Conservation (phyloP, 2,329 filamentous ascomycete species). For the Phyllosticta citriasiana region DNA sequence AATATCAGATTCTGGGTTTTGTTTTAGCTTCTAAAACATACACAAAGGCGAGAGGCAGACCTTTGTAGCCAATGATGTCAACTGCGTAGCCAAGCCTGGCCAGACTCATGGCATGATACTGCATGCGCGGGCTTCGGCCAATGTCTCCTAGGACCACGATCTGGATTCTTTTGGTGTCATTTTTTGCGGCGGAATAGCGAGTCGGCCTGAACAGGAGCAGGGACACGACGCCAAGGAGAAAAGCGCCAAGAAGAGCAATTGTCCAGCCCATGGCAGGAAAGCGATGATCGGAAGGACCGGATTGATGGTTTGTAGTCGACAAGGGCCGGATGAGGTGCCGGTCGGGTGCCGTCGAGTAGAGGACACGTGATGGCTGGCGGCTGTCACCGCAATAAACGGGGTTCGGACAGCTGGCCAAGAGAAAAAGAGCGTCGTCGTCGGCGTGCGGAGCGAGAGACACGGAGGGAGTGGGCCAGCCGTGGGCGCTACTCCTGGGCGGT, state of each 20-base stretch:
- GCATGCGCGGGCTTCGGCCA: constrained; percentile 92
- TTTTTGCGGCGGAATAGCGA: background rate
- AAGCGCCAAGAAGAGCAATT: constrained; percentile 29
- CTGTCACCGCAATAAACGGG: background rate
- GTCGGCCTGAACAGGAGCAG: constrained; percentile 37
- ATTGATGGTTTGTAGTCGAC: background rate
- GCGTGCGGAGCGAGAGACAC: background rate
- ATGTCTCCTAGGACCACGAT: constrained; percentile 92
- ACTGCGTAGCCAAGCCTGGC: constrained; percentile 72
- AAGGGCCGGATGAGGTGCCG: background rate
- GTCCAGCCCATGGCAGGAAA: constrained; percentile 13
- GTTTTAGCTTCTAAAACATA: background rate
- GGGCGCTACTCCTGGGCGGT: background rate
- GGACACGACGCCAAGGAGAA: constrained; percentile 38
- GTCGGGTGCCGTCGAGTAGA: background rate
- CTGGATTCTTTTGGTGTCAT: constrained; percentile 44
- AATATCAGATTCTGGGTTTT: constrained; percentile 59
- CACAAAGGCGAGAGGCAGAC: constrained; percentile 32
- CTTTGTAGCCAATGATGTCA: constrained; percentile 78
- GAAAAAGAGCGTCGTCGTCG: background rate
- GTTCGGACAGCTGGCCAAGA: background rate
- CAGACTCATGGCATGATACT: constrained; percentile 92
- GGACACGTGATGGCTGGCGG: constrained; percentile 1
- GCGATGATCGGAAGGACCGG: background rate
- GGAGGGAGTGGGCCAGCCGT: background rate